A percentile compares a stretch with the other conserved stretches of the same genome.
These are phyloP conservation scores for Singerocomus inundabilis DNA, from an alignment of 1,284 basidiomycete genomes.

Conservation along the genomic window DNA sequence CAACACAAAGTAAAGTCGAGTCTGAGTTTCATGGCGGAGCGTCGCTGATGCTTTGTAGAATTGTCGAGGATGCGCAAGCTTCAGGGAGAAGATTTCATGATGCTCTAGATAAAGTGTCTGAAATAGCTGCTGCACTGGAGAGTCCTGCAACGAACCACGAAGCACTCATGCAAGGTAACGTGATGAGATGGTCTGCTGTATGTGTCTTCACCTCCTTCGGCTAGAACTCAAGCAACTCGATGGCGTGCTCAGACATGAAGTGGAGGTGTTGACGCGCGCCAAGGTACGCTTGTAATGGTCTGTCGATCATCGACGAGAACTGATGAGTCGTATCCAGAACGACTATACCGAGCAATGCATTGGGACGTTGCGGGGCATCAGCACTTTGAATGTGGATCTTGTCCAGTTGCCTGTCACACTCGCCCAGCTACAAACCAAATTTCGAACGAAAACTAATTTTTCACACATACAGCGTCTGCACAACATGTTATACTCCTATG, in stretches of 20 bases:
- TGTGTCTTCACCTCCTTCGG: conserved; percentile 1
- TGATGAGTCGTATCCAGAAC: conserved; percentile 52
- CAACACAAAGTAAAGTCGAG: conserved; percentile 46
- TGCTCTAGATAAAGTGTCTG: conserved; percentile 53
- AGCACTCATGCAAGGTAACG: conserved; percentile 52
- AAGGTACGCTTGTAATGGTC: conserved; percentile 48
- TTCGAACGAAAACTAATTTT: conserved; percentile 80
- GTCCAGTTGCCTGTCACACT: conserved; percentile 66
- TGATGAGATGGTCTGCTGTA: neutral
- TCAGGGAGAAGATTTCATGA: conserved; percentile 57
- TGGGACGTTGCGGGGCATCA: conserved; percentile 65
- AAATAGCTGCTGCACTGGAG: conserved; percentile 51
- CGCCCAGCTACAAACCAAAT: conserved; percentile 61
- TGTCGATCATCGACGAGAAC: neutral
- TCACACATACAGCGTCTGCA: conserved; percentile 87
- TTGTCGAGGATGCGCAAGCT: conserved; percentile 58
- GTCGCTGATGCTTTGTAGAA: conserved; percentile 36
- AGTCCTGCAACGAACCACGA: conserved; percentile 55
- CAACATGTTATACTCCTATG: conserved; percentile 90
- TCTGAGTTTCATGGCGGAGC: neutral
- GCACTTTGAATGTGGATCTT: conserved; percentile 72
- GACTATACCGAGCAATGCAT: conserved; percentile 73
- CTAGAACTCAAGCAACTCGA: conserved; percentile 67
- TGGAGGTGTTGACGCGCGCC: conserved; percentile 52
- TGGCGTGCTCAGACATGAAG: conserved; percentile 54